phyloP scores from a whole-genome alignment of 257 asterid genomes.

The Gynochthodes officinalis region DNA sequence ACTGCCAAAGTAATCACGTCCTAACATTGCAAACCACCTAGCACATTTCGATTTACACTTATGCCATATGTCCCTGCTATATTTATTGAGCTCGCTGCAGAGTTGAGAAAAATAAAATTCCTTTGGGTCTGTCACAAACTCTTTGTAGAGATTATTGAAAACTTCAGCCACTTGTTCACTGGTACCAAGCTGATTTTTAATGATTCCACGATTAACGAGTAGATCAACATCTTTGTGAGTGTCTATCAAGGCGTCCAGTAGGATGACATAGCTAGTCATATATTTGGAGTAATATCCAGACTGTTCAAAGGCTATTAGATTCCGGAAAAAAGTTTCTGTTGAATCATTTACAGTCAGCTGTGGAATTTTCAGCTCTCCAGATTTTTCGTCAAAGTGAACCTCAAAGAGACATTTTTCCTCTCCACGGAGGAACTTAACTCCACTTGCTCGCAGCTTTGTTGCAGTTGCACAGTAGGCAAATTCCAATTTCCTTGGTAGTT shows the following conservation, averaged over 20 bases:
- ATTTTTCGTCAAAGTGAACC: slow-evolving; percentile 5
- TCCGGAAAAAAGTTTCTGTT: slow-evolving; percentile 28
- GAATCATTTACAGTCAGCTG: slow-evolving; percentile 16
- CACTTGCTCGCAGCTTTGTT: slow-evolving; percentile 26
- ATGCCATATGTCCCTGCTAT: slow-evolving; percentile 22
- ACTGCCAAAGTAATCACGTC: slow-evolving; percentile 19
- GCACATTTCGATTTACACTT: not conserved
- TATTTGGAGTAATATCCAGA: slow-evolving; percentile 14
- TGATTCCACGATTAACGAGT: slow-evolving; percentile 13
- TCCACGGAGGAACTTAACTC: slow-evolving; percentile 18
- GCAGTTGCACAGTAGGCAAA: slow-evolving; percentile 25
- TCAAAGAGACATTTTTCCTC: slow-evolving; percentile 16
- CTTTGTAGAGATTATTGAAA: slow-evolving; percentile 32
- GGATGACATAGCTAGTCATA: slow-evolving; percentile 28
- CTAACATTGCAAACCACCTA: slow-evolving; percentile 15
- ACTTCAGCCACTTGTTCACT: slow-evolving; percentile 21
- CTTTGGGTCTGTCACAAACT: slow-evolving; percentile 13
- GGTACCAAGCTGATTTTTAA: slow-evolving; percentile 15
- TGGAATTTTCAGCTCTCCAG: slow-evolving; percentile 23
- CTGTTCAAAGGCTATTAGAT: slow-evolving; percentile 31
- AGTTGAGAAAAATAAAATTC: slow-evolving; percentile 23
- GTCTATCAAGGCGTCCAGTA: slow-evolving; percentile 34
- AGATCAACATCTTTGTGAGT: slow-evolving; percentile 24
- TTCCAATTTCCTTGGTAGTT: slow-evolving; percentile 9
- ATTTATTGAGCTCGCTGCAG: slow-evolving; percentile 16